A percentile compares a stretch with the other conserved stretches of the same genome.
These are phyloP conservation scores for Colletotrichum lindemuthianum DNA, from an alignment of 2,329 filamentous ascomycete species.

Conservation along the genomic window DNA sequence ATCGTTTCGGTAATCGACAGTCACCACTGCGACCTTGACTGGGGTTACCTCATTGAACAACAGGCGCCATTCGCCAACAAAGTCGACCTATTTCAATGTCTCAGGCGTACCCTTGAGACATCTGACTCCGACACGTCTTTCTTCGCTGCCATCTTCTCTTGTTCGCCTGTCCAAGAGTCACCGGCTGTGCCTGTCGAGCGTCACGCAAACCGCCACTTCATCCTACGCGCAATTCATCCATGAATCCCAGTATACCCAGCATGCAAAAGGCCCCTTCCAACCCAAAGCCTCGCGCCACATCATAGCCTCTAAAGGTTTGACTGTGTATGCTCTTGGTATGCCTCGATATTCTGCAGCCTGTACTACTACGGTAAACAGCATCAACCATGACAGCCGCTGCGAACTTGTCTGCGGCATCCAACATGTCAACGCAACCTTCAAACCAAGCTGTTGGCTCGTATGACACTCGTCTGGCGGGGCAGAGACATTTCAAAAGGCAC, in stretches of 20 bases:
- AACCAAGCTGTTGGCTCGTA: conserved; percentile 43
- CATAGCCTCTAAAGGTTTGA: conserved; percentile 30
- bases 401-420: conserved; percentile 41
- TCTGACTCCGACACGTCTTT: conserved; percentile 6
- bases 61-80: conserved; percentile 26
- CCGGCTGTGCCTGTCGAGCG: neutral
- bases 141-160: neutral
- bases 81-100: conserved; percentile 27
- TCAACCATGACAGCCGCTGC: conserved; percentile 40
- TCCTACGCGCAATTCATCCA: conserved; percentile 7
- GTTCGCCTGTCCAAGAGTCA: neutral
- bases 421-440: conserved; percentile 46
- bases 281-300: conserved; percentile 21
- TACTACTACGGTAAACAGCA: neutral
- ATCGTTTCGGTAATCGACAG: conserved; percentile 11
- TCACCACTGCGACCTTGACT: conserved; percentile 5
- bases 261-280: conserved; percentile 30
- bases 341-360: conserved; percentile 1
- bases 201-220: neutral
- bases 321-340: conserved; percentile 20
- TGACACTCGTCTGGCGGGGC: conserved; percentile 42
- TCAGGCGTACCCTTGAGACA: conserved; percentile 27
- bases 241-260: conserved; percentile 30
- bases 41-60: conserved; percentile 8
- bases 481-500: conserved; percentile 58